These are phyloP conservation scores for Naganishia albida DNA, from an alignment of 1,284 basidiomycete genomes.

Conservation along the genomic window DNA sequence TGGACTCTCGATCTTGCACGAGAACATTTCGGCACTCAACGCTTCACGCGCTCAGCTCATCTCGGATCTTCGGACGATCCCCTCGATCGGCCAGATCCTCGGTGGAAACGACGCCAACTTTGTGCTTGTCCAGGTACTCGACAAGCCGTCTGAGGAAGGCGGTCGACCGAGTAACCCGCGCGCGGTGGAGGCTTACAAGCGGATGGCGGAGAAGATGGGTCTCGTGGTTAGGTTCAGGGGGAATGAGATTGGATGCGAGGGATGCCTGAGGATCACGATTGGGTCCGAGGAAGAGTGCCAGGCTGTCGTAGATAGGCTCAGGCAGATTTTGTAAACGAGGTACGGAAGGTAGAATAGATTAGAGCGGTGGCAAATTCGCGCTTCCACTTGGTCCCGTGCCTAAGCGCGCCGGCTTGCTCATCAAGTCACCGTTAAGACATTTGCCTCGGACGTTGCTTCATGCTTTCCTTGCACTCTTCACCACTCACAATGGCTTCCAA, in stretches of 20 bases:
- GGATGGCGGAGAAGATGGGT: constrained; percentile 78
- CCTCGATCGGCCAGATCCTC: constrained; percentile 70
- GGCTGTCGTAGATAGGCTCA: constrained; percentile 55
- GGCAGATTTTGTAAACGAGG: constrained; percentile 39
- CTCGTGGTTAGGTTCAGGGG: constrained; percentile 92
- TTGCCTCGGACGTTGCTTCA: not conserved
- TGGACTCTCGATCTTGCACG: constrained; percentile 67
- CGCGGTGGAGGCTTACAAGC: constrained; percentile 73
- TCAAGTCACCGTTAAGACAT: constrained; percentile 4
- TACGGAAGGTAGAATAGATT: not conserved
- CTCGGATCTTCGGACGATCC: constrained; percentile 57
- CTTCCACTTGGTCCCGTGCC: not conserved
- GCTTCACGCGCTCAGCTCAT: constrained; percentile 64
- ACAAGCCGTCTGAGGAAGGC: constrained; percentile 49
- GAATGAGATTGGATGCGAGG: constrained; percentile 80
- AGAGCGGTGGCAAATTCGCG: constrained; percentile 7
- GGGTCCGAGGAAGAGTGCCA: constrained; percentile 80
- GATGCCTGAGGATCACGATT: constrained; percentile 85
- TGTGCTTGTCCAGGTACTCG: constrained; percentile 75
- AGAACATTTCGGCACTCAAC: constrained; percentile 65
- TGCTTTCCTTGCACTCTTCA: not conserved
- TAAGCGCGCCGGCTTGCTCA: constrained; percentile 22
- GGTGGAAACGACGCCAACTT: constrained; percentile 93
- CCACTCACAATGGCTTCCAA: constrained; percentile 37
- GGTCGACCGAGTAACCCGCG: constrained; percentile 68